Percentiles rank a stretch among this genome's conserved stretches.
Evolutionary conservation across 2,329 filamentous ascomycete species (phyloP).

Genomic region (Exophiala aquamarina): DNA sequence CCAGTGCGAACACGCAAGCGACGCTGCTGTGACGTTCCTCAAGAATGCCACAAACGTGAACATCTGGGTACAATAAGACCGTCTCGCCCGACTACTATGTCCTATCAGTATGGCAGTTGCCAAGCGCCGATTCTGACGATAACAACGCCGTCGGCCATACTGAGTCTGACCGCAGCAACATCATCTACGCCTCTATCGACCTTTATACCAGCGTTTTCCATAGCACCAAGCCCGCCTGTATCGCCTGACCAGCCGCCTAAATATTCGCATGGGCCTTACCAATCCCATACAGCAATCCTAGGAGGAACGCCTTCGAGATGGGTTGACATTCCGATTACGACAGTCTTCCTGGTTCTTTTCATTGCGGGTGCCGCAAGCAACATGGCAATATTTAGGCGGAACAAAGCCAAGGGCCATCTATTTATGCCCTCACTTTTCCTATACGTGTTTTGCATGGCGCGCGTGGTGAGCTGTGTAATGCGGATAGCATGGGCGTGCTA

Average conservation of each 20-base stretch:
- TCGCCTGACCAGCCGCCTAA: no score
- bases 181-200: background rate
- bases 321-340: conserved; percentile 53
- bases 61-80: no score
- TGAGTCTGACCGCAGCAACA: background rate
- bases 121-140: background rate
- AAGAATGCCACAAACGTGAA: no score
- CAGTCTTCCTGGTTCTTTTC: conserved; percentile 59
- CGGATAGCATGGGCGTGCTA: conserved; percentile 55
- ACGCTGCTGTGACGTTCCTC: no score
- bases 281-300: no score
- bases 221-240: background rate
- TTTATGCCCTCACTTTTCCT: conserved; percentile 46
- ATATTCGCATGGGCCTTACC: no score
- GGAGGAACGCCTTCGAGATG: no score
- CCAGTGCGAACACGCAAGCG: no score
- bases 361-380: conserved; percentile 43
- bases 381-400: conserved; percentile 45
- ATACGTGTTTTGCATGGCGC: conserved; percentile 52
- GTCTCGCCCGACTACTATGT: no score
- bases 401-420: conserved; percentile 44
- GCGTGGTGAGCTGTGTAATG: conserved; percentile 47
- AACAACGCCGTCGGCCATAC: background rate
- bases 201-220: background rate
- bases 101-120: no score